Conservation (phyloP, 2,329 filamentous ascomycete species). For the Penicillium freii region DNA sequence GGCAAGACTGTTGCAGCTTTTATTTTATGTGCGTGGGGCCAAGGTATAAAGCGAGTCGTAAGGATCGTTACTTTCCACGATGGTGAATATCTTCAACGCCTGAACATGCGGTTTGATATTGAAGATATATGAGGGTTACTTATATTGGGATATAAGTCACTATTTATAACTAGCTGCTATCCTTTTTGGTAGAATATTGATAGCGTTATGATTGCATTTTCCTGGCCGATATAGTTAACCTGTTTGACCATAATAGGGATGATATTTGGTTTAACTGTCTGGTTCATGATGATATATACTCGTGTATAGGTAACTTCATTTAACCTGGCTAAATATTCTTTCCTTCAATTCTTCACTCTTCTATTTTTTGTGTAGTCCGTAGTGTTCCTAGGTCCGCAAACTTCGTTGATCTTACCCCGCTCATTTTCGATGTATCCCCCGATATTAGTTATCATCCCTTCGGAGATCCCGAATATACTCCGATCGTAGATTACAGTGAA, state of each 20-base stretch:
- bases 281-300: neutral
- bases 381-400: neutral
- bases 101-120: slow-evolving; percentile 8
- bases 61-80: neutral
- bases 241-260: neutral
- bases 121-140: neutral
- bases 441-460: neutral
- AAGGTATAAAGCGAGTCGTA: neutral
- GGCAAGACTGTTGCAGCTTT: slow-evolving; percentile 1
- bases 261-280: no score
- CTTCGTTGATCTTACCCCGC: neutral
- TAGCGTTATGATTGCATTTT: neutral
- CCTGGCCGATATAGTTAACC: neutral
- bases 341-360: neutral
- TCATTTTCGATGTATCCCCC: neutral
- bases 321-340: neutral
- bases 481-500: neutral
- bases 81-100: neutral
- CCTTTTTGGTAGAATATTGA: neutral
- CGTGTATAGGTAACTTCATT: neutral
- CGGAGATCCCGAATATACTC: neutral
- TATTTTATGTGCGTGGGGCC: neutral
- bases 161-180: neutral
- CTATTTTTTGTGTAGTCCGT: neutral
- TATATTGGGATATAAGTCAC: neutral